Evolutionary conservation across 73 alveolate genomes (phyloP), one percentile per base, ranked within the genome.

Genomic region (Blepharisma stoltei): DNA sequence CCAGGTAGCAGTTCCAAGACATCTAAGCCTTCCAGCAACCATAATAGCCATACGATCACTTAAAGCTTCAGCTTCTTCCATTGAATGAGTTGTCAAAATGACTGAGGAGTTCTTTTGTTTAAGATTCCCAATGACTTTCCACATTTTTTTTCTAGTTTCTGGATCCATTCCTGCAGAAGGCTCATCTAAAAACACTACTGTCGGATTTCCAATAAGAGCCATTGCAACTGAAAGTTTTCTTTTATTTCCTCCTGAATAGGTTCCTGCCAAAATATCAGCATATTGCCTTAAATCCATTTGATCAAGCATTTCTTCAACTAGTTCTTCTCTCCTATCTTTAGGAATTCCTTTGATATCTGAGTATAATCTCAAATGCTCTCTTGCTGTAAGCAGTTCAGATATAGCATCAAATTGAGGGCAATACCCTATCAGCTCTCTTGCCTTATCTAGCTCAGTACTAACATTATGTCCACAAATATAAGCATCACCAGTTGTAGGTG

Each of bases 121-220:
- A 14, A 96, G 88, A 77, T 93, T 90, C 25, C 95, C 92, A 55
- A 96, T 93, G 21, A 96, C 97, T 43, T 89, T 93, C 99, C 99
- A 96, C 99, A 96, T 96, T 85, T 92, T 92, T 68, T 98, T 70
- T 83, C 98, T 90, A 6, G 99, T 98, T 80, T 93, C 96, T 7
- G 99, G 99, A 71, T 96, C 99, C 97, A 96, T 96, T 70, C 99
- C 99, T 4, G 99, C 96, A 2, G 98, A 89, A 9, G 99, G 99
- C 86, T 96, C 99, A 81, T 96, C 99, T 37, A 96, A 83, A 86
- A 96, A 95, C 25, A 96, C 98, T 53, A 95, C 96, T 6, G 99
- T 98, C 4, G 99, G 99, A 86, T 96, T 96, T 27, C 99, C 98
- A 66, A 96, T 95, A 97, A 96, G 90, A 7, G 99, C 97, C 87